Evolutionary conservation across 2,329 filamentous ascomycete genomes (phyloP).

Genomic region (Orbilia blumenaviensis): DNA sequence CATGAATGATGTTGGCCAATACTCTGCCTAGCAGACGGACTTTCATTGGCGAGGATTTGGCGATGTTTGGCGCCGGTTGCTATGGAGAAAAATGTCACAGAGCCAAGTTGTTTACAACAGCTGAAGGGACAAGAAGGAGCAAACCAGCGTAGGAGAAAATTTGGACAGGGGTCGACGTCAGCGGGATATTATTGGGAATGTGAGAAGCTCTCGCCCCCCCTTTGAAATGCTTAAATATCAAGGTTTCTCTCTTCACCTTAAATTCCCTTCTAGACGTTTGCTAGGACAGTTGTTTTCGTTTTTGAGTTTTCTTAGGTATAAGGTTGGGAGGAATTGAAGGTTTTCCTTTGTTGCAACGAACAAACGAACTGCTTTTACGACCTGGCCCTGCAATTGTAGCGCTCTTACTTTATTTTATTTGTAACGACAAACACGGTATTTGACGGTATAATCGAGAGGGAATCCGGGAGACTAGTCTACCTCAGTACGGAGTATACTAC

Average conservation of each 20-base stretch:
- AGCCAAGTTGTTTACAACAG: background rate
- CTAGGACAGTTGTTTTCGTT: background rate
- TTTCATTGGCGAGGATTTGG: background rate
- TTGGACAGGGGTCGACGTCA: conserved; percentile 19
- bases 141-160: too few relatives aligned
- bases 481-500: too few relatives aligned
- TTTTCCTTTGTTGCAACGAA: conserved; percentile 1
- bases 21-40: background rate
- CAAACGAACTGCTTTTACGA: background rate
- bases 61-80: conserved; percentile 30
- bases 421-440: background rate
- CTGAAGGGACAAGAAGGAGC: background rate
- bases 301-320: background rate
- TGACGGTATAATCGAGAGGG: background rate
- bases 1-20: too few relatives aligned
- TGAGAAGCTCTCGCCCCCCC: background rate
- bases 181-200: conserved; percentile 25
- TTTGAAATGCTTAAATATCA: background rate
- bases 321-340: background rate
- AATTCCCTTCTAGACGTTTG: background rate
- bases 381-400: too few relatives aligned
- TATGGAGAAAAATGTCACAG: conserved; percentile 37
- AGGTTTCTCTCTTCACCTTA: background rate
- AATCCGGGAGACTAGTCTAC: background rate
- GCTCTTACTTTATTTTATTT: too few relatives aligned